phyloP scores from a whole-genome alignment of 2,329 filamentous ascomycete species.

The Aspergillus hiratsukae region DNA sequence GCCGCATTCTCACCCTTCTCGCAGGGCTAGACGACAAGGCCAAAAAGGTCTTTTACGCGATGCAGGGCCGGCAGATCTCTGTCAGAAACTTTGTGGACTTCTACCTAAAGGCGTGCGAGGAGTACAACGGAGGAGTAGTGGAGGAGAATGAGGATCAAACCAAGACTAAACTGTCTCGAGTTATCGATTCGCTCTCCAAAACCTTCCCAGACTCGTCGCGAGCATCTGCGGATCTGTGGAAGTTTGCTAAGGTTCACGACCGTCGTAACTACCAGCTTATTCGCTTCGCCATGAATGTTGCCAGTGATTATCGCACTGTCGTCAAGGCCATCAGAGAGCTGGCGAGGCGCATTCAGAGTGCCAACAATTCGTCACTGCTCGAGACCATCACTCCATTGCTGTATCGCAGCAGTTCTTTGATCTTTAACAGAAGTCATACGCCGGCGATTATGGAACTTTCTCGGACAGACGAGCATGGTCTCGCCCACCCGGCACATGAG shows the following conservation, averaged over 20 bases:
- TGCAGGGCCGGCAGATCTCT: constrained; percentile 72
- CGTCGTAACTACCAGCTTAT: constrained; percentile 85
- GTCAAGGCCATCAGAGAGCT: constrained; percentile 87
- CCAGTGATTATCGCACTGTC: constrained; percentile 89
- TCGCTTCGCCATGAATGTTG: constrained; percentile 75
- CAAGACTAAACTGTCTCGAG: constrained; percentile 66
- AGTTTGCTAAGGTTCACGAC: constrained; percentile 87
- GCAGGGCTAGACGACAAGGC: constrained; percentile 72
- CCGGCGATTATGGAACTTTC: constrained; percentile 84
- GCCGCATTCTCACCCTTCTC: constrained; percentile 77
- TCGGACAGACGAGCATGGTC: constrained; percentile 72
- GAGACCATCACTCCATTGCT: constrained; percentile 79
- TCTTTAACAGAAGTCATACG: constrained; percentile 93
- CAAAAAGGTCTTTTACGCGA: constrained; percentile 81
- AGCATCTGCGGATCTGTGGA: constrained; percentile 73
- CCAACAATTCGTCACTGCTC: constrained; percentile 58
- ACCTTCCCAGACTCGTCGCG: constrained; percentile 71
- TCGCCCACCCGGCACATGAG: constrained; percentile 78
- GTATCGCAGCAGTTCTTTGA: constrained; percentile 75
- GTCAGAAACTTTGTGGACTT: constrained; percentile 68
- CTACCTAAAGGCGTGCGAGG: constrained; percentile 81
- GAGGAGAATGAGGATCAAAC: constrained; percentile 61
- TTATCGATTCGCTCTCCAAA: constrained; percentile 68
- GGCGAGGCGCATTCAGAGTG: constrained; percentile 70
- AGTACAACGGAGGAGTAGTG: constrained; percentile 82